Evolutionary conservation across 345 rosid genomes (phyloP).

Genomic region (Bruguiera gymnorhiza): DNA sequence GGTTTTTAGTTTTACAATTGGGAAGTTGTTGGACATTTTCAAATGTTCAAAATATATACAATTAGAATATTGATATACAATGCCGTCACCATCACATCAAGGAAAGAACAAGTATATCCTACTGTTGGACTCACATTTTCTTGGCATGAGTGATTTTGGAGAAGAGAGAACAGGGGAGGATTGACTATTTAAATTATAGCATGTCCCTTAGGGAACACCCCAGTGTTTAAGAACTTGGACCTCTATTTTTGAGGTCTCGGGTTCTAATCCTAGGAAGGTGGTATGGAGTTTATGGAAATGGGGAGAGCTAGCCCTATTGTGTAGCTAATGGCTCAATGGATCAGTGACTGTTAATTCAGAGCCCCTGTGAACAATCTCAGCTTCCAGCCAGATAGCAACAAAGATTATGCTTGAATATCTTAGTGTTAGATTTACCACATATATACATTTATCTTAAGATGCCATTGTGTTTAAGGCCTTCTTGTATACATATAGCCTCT

Average conservation of each 20-base stretch:
- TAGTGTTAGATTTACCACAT: background rate
- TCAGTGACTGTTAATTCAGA: background rate
- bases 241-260: no score
- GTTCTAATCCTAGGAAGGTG: no score
- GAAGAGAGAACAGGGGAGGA: background rate
- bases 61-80: no score
- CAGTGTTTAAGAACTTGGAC: background rate
- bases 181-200: background rate
- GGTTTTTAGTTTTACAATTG: slow-evolving; percentile 5
- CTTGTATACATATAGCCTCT: background rate
- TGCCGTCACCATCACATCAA: background rate
- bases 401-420: background rate
- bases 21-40: no score
- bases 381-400: background rate
- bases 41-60: no score
- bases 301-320: no score
- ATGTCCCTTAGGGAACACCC: no score
- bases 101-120: background rate
- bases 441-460: background rate
- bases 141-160: background rate
- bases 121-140: background rate
- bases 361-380: background rate
- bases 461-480: background rate
- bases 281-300: no score
- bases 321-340: background rate